Percentiles rank a stretch among this genome's conserved stretches.
phyloP scores from a whole-genome alignment of 805 yeast genomes.

The Jamesozyma spencerorum region DNA sequence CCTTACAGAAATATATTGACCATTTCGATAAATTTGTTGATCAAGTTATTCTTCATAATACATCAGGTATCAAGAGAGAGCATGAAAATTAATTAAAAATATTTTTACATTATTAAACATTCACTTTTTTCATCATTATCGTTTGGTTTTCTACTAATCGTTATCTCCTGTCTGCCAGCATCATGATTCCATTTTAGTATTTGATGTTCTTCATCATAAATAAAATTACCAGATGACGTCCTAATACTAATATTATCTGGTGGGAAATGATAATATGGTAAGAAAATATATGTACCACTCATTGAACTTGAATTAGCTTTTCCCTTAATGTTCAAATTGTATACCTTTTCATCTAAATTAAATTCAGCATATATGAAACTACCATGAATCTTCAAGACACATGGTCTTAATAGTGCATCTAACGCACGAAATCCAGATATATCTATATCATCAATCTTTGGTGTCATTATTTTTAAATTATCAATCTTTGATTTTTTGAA shows the following conservation, averaged over 20 bases:
- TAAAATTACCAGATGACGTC: constrained; percentile 48
- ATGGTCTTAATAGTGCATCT: constrained; percentile 71
- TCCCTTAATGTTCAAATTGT: constrained; percentile 39
- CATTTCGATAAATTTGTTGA: constrained; percentile 56
- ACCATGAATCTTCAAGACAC: constrained; percentile 58
- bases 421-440: constrained; percentile 60
- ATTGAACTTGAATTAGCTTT: constrained; percentile 31
- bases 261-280: constrained; percentile 69
- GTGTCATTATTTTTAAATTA: constrained; percentile 10
- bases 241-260: constrained; percentile 39
- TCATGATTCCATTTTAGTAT: constrained; percentile 66
- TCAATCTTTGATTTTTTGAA: constrained; percentile 3
- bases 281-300: constrained; percentile 43
- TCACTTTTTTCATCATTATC: neutral
- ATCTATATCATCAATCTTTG: constrained; percentile 8
- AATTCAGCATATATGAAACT: constrained; percentile 45
- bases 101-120: constrained; percentile 1
- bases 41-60: constrained; percentile 47
- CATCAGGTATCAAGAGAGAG: constrained; percentile 31
- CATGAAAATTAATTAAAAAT: constrained; percentile 21
- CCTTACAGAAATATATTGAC: constrained; percentile 62
- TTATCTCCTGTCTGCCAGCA: constrained; percentile 32
- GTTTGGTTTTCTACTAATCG: constrained; percentile 10
- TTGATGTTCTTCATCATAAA: constrained; percentile 43
- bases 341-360: constrained; percentile 41